Percentiles rank a stretch among this genome's conserved stretches.
phyloP scores from a whole-genome alignment of 805 yeast genomes.

The Ogataea polymorpha region DNA sequence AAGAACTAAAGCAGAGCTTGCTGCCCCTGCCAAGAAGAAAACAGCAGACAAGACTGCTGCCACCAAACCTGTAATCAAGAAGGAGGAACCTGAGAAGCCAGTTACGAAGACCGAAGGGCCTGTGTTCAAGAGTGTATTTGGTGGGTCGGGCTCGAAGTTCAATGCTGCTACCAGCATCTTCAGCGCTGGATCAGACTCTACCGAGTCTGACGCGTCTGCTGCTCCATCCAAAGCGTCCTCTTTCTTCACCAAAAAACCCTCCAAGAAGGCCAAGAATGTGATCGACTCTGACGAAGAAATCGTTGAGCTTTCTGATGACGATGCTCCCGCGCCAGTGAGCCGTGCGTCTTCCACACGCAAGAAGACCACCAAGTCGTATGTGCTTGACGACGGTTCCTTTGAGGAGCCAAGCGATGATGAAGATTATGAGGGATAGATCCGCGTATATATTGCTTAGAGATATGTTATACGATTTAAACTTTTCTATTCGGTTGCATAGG shows the following conservation, averaged over 20 bases:
- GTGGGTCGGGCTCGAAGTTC: slow-evolving; percentile 24
- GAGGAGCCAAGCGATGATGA: slow-evolving; percentile 17
- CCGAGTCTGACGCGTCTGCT: slow-evolving; percentile 2
- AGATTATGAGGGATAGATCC: slow-evolving; percentile 17
- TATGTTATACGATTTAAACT: slow-evolving; percentile 9
- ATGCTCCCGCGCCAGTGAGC: slow-evolving; percentile 12
- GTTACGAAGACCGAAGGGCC: slow-evolving; percentile 14
- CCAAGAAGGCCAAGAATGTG: slow-evolving; percentile 6
- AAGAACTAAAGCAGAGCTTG: slow-evolving; percentile 22
- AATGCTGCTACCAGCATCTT: slow-evolving; percentile 24
- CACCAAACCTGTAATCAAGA: slow-evolving; percentile 1
- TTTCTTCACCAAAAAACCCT: slow-evolving; percentile 12
- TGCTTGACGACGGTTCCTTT: slow-evolving; percentile 14
- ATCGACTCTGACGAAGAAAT: slow-evolving; percentile 14
- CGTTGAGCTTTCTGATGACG: slow-evolving; percentile 10
- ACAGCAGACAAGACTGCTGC: slow-evolving; percentile 8
- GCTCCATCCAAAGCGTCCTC: slow-evolving; percentile 18
- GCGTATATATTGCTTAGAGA: background rate
- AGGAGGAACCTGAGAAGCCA: background rate
- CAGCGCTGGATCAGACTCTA: slow-evolving; percentile 12
- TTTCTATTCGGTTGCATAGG: slow-evolving; percentile 33
- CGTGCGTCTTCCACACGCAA: slow-evolving; percentile 14
- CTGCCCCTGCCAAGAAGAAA: slow-evolving; percentile 11
- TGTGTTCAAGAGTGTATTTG: slow-evolving; percentile 36
- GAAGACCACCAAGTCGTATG: slow-evolving; percentile 21